Evolutionary conservation across 73 alveolate genomes (phyloP), one percentile per base, ranked within the genome.

Genomic region (Paramecium bursaria): DNA sequence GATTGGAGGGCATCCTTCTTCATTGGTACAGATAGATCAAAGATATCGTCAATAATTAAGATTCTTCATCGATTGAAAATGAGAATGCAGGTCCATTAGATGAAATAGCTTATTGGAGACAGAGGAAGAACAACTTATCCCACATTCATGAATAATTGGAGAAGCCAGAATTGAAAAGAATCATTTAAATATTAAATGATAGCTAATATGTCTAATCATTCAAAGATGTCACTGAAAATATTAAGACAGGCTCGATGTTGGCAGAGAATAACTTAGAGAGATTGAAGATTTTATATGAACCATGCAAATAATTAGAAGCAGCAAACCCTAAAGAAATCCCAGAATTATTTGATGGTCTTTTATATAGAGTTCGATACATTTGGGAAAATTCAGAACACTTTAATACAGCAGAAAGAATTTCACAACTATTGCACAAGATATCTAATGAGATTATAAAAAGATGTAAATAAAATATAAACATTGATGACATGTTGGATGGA

Each of bases 11-110:
- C 15, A 96, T 98, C 17, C 94, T 97, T 60, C 95, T 97, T 30
- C 94, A 92, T 85, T 97, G 99, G 99, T 96, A 99, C 9, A 93
- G 98, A 88, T 96, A 97, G 85, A 97, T 97, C 57, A 94, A 97
- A 74, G 99, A 96, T n/a, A 95, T 97, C 22, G 95, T 95, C 15
- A 93, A 97, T 29, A 97, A 96, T 82, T 96, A 97, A 86, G 99
- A 97, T 86, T 90, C n/a, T n/a, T n/a, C 96, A 0, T 92, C 92
- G 50, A 87, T 90, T 73, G 93, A 91, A 48, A 82, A 75, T 54
- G 97, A 94, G 74, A 92, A 85, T 75, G 88, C 92, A 7, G 91
- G 96, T n/a, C 98, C 98, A 10, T 75, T 92, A 7, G 98, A 94
- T 86, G 98, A 94, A 48, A 94, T 94, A 53, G 80, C 76, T 54